A percentile compares a stretch with the other conserved stretches of the same genome.
Conservation (phyloP, 257 asterid genomes). For the Nemophila menziesii region DNA sequence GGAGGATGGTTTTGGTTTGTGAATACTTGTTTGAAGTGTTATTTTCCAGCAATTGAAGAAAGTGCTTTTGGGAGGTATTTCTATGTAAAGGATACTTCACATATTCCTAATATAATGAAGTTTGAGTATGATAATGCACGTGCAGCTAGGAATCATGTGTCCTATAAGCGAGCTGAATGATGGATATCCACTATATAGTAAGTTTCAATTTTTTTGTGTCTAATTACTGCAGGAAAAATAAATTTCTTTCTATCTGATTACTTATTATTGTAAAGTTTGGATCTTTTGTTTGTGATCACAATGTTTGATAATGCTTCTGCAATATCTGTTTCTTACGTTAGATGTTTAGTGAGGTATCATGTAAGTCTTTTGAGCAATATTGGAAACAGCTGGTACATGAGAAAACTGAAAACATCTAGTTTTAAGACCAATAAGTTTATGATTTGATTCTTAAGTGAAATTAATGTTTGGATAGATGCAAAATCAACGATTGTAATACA, state of each 20-base stretch:
- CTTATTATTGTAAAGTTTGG: no score
- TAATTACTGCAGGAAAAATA: neutral
- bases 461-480: no score
- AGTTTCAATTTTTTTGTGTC: neutral
- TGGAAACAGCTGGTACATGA: no score
- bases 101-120: slow-evolving; percentile 64
- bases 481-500: no score
- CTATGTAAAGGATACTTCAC: slow-evolving; percentile 74
- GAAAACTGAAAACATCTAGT: no score
- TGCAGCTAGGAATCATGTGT: slow-evolving; percentile 59
- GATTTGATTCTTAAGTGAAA: no score
- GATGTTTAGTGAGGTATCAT: neutral
- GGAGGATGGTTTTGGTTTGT: slow-evolving; percentile 86
- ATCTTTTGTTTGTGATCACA: no score
- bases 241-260: neutral
- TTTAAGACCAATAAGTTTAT: no score
- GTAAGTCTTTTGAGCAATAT: no score
- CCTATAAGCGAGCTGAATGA: slow-evolving; percentile 63
- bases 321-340: neutral
- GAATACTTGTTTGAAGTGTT: slow-evolving; percentile 36
- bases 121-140: slow-evolving; percentile 80
- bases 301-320: no score
- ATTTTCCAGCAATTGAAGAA: slow-evolving; percentile 68
- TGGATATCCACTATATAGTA: slow-evolving; percentile 15
- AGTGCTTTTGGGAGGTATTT: slow-evolving; percentile 44